phyloP scores from a whole-genome alignment of 495 filamentous ascomycete genomes.

The Clohesyomyces aquaticus region DNA sequence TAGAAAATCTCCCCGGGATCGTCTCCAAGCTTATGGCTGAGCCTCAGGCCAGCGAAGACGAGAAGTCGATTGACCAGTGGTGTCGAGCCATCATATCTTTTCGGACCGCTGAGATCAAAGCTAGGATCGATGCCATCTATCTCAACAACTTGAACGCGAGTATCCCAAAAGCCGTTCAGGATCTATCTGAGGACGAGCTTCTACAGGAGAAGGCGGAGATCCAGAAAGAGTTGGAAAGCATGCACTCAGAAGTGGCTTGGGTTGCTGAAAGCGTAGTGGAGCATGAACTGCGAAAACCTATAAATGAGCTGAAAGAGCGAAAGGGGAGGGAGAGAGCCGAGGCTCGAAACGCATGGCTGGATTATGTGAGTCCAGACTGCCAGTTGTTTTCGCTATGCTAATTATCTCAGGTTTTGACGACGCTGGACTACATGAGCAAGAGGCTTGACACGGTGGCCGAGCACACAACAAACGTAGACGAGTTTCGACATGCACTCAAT shows the following conservation, averaged over 20 bases:
- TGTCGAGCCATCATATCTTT: slow-evolving; percentile 43
- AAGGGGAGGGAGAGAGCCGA: slow-evolving; percentile 28
- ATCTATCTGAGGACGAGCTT: slow-evolving; percentile 14
- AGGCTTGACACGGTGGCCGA: slow-evolving; percentile 29
- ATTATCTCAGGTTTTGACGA: slow-evolving; percentile 31
- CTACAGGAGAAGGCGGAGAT: slow-evolving; percentile 39
- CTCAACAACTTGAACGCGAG: slow-evolving; percentile 12
- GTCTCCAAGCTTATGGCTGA: slow-evolving; percentile 34
- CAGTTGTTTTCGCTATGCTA: slow-evolving; percentile 5
- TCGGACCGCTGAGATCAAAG: slow-evolving; percentile 39
- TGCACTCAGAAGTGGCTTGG: slow-evolving; percentile 43
- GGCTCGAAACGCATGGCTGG: slow-evolving; percentile 30
- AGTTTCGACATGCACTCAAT: slow-evolving; percentile 30
- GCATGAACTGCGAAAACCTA: slow-evolving; percentile 36
- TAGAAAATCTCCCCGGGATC: slow-evolving; percentile 44
- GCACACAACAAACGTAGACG: slow-evolving; percentile 19
- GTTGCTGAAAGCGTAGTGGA: slow-evolving; percentile 46
- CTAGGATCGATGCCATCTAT: slow-evolving; percentile 40
- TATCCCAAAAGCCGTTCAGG: neutral
- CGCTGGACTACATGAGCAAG: slow-evolving; percentile 34
- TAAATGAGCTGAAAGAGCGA: slow-evolving; percentile 26
- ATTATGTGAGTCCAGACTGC: slow-evolving; percentile 26
- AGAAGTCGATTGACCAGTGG: slow-evolving; percentile 43
- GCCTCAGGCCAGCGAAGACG: slow-evolving; percentile 15
- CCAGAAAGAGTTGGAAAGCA: slow-evolving; percentile 38